Evolutionary conservation across 768 basidiomycete genomes (phyloP), one percentile per base, ranked within the genome.

Genomic region (Russula lepida): DNA sequence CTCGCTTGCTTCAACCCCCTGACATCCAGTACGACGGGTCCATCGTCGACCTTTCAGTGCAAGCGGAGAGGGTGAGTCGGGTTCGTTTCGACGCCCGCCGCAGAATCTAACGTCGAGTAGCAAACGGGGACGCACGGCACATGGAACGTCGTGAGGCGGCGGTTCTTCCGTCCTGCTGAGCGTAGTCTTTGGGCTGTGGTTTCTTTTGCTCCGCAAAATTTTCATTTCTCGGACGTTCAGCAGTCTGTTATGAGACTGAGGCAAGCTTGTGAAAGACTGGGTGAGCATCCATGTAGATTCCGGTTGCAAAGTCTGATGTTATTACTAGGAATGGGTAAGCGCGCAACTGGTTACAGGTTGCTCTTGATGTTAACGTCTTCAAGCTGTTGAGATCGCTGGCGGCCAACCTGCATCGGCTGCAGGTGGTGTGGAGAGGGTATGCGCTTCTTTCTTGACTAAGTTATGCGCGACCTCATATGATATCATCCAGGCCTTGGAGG

Each of bases 141-240:
- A 0, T 66, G 65, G 65, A 66, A 66, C 21, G 53, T 66, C 32
- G 33, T 66, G n/a, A 54, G 63, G 13, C 58, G 56, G n/a, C 33
- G 35, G 3, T 66, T 66, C 39, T 55, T 50, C 30, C 35, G 47
- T 19, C 59, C 65, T 19, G 65, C 58, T 27, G 28, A 44, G 4
- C 51, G 27, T 5, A 52, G 60, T 27, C 13, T 57, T 12, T 64
- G 63, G 63, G 1, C 55, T 12, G 55, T 64, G 6, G 63, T 64
- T 12, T 64, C 63, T 6, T 57, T 64, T 27, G 63, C 60, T 15
- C 44, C 54, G 19, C 60, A 56, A 30, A 57, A 21, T 23, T 62
- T 56, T 19, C 48, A 50, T 13, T 21, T 55, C 7, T 13, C 15
- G 0, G 49, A 48, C 0, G 62, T 66, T 4, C 28, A 55, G 25